Conservation (phyloP, 2,329 filamentous ascomycete genomes). For the Pseudogymnoascus sp. region DNA sequence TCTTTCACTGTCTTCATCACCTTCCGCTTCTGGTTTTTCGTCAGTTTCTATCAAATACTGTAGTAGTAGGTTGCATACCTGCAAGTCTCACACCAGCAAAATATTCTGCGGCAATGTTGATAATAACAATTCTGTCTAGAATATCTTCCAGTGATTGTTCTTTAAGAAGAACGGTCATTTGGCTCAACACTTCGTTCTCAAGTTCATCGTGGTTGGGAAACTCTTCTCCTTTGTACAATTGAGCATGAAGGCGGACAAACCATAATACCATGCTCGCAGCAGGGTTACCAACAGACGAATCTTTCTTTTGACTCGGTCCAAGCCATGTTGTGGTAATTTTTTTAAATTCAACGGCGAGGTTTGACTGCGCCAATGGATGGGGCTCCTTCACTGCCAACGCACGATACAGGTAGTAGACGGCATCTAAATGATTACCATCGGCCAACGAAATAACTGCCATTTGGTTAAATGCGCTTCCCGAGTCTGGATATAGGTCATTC, state of each 20-base stretch:
- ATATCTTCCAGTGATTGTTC: constrained; percentile 56
- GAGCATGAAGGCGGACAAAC: constrained; percentile 81
- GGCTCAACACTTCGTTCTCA: constrained; percentile 76
- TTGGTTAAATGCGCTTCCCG: constrained; percentile 82
- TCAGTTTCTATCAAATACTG: constrained; percentile 6
- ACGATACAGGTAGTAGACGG: constrained; percentile 85
- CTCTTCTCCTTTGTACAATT: constrained; percentile 69
- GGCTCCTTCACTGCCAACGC: constrained; percentile 68
- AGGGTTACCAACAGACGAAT: constrained; percentile 6
- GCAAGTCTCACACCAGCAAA: constrained; percentile 56
- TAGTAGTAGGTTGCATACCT: constrained; percentile 35
- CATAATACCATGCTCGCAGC: constrained; percentile 54
- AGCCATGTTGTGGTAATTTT: constrained; percentile 53
- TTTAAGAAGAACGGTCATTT: constrained; percentile 66
- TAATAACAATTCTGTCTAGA: constrained; percentile 71
- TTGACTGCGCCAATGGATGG: constrained; percentile 65
- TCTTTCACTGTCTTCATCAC: constrained; percentile 22
- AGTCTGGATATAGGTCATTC: constrained; percentile 67
- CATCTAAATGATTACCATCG: constrained; percentile 71
- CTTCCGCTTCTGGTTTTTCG: constrained; percentile 39
- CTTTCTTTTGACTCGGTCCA: constrained; percentile 30
- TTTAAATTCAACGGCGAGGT: constrained; percentile 74
- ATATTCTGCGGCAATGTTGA: constrained; percentile 80
- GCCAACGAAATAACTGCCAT: constrained; percentile 78
- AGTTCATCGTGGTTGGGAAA: constrained; percentile 73